These are phyloP conservation scores for Phytophthora uliginosa DNA, from an alignment of 352 stramenopile species.

Conservation along the genomic window DNA sequence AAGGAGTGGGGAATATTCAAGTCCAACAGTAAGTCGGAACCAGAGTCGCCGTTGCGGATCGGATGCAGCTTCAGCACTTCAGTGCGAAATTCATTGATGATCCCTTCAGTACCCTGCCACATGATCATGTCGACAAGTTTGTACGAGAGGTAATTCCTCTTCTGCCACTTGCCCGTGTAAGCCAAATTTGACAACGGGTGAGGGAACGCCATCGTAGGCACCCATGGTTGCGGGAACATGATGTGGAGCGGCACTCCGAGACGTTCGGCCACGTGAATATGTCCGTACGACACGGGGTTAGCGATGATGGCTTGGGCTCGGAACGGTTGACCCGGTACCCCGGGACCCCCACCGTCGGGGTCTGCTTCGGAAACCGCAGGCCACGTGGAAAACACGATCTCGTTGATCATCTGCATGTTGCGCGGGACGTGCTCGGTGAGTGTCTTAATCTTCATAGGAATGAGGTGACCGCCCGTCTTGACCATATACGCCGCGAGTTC, in stretches of 20 bases:
- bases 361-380: slow-evolving; percentile 80
- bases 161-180: slow-evolving; percentile 70
- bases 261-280: slow-evolving; percentile 94
- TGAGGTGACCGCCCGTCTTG: slow-evolving; percentile 7
- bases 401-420: slow-evolving; percentile 11
- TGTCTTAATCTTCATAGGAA: slow-evolving; percentile 4
- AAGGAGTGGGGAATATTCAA: slow-evolving; percentile 72
- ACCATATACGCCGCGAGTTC: slow-evolving; percentile 74
- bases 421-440: slow-evolving; percentile 5
- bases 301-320: slow-evolving; percentile 94
- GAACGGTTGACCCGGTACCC: slow-evolving; percentile 64
- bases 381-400: slow-evolving; percentile 55
- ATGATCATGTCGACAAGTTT: slow-evolving; percentile 63
- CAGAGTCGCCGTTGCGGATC: slow-evolving; percentile 46
- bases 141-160: slow-evolving; percentile 61
- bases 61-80: slow-evolving; percentile 58
- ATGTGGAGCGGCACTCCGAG: slow-evolving; percentile 94
- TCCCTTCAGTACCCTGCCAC: slow-evolving; percentile 58
- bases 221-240: slow-evolving; percentile 94
- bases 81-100: slow-evolving; percentile 70
- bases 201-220: slow-evolving; percentile 86
- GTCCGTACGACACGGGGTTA: slow-evolving; percentile 92
- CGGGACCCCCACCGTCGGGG: slow-evolving; percentile 61
- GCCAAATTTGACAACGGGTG: slow-evolving; percentile 88
- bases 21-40: slow-evolving; percentile 49